Base-by-base conservation (phyloP, 768 basidiomycete species). In the Rhizopogon rudus region DNA sequence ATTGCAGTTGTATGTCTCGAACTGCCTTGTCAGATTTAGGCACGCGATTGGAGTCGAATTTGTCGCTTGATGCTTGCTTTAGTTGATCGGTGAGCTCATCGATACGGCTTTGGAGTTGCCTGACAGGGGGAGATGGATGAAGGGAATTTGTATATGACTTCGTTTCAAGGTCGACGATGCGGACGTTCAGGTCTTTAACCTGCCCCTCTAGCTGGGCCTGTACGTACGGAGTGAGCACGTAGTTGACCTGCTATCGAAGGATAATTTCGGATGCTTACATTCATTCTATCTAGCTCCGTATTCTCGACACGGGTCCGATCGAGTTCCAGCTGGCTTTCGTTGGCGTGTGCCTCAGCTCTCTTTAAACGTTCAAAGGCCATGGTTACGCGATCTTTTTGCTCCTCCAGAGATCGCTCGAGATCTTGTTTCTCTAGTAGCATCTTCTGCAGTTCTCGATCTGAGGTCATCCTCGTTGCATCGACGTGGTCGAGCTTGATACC, bases 171-270 rank as follows among this genome's bases (percentile, higher is more conserved):
- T 93, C 91, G 8, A 90, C 83, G 53, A 93, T 83, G 40, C 85
- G 87, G 41, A 91, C 80, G 57, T 91, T 91, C 33, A 93, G 72
- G 51, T 93, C 92, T 64, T 91, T 92, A 65, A 88, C 77, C 64
- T 91, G 87, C 65, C 91, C 93, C 73, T 93, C 91, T 16, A 94
- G 75, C 58, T 78, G 82, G 10, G 88, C 89, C 92, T 94, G 56
- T 37, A 40, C 37, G 61, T 20, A 42, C 39, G 41, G 56, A 45
- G 43, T 60, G 29, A 59, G 50, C 28, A 40, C 16, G 39, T 22
- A 8, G 14, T 33, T 16, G 29, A 50, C 31, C 31, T 33, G 31
- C 8, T 33, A 10, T 33, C 31, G 9, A n/a, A 9, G 7, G 41
- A 20, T 39, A 44, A 28, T 17, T 20, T 40, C 17, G 14, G 20